Percentiles rank a stretch among this genome's conserved stretches.
phyloP scores from a whole-genome alignment of 495 filamentous ascomycete genomes.

The Xylona heveae region DNA sequence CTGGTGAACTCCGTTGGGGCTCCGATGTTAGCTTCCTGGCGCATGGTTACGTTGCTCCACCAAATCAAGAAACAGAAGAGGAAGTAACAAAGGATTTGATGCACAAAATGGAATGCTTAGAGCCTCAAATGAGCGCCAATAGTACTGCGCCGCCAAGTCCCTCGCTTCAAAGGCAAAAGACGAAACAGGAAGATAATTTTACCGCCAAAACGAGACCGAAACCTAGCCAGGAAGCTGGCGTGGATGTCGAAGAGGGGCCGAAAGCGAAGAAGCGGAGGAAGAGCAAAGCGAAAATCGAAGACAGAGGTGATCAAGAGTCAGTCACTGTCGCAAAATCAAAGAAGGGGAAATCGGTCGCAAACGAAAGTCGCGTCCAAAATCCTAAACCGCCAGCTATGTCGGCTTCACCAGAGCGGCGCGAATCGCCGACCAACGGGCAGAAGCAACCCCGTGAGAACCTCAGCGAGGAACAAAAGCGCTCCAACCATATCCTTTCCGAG shows the following conservation, averaged over 20 bases:
- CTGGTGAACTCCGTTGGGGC: constrained; percentile 42
- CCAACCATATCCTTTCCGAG: constrained; percentile 78
- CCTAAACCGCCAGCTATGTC: constrained; percentile 8
- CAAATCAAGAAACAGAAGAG: constrained; percentile 32
- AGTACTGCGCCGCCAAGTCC: constrained; percentile 40
- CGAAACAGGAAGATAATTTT: constrained; percentile 5
- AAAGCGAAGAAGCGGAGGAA: constrained; percentile 24
- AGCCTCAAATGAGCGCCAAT: constrained; percentile 27
- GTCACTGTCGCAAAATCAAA: constrained; percentile 12
- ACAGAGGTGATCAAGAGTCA: constrained; percentile 13
- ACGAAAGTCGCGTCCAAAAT: constrained; percentile 1
- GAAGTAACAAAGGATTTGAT: constrained; percentile 29
- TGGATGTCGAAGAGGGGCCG: constrained; percentile 10
- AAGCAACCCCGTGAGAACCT: constrained; percentile 45
- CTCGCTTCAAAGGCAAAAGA: constrained; percentile 15
- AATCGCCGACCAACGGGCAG: constrained; percentile 6
- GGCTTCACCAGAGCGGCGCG: constrained; percentile 10
- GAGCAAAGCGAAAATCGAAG: constrained; percentile 18
- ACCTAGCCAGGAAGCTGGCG: constrained; percentile 22
- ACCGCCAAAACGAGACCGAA: constrained; percentile 16
- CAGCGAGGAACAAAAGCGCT: constrained; percentile 62
- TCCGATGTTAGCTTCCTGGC: constrained; percentile 40
- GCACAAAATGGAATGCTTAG: constrained; percentile 30
- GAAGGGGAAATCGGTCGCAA: constrained; percentile 10
- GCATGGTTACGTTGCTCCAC: constrained; percentile 31